Percentiles rank a stretch among this genome's conserved stretches.
These are phyloP conservation scores for Metschnikowia hibisci DNA, from an alignment of 805 yeast genomes.

Conservation along the genomic window DNA sequence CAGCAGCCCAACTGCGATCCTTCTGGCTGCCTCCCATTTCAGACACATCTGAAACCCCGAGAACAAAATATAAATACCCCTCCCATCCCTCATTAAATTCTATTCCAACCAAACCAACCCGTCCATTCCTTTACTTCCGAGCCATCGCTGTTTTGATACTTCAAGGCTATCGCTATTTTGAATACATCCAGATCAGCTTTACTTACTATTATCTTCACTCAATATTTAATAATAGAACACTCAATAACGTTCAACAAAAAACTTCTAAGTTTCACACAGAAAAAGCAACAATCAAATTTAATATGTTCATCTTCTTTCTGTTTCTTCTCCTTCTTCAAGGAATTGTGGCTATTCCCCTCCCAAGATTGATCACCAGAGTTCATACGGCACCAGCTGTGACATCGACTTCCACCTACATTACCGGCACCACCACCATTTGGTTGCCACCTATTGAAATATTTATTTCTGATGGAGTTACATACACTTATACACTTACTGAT, in stretches of 20 bases:
- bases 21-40: neutral
- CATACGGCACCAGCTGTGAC: constrained; percentile 57
- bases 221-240: no score
- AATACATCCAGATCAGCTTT: no score
- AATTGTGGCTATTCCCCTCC: constrained; percentile 33
- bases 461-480: constrained; percentile 49
- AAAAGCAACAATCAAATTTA: neutral
- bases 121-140: neutral
- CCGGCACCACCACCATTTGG: constrained; percentile 47
- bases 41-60: neutral
- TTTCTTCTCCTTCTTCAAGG: constrained; percentile 19
- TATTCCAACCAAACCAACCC: neutral
- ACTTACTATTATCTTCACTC: no score
- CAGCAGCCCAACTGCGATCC: neutral
- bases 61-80: neutral
- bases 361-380: constrained; percentile 45
- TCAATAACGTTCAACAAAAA: no score
- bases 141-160: no score
- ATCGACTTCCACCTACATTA: constrained; percentile 35
- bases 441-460: constrained; percentile 52
- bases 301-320: constrained; percentile 4
- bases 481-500: constrained; percentile 40
- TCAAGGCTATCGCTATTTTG: no score
- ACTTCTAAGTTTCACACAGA: no score
- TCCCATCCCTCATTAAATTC: no score